phyloP scores from a whole-genome alignment of 2,329 filamentous ascomycete species.

The Cylindrodendrum hubeiense region DNA sequence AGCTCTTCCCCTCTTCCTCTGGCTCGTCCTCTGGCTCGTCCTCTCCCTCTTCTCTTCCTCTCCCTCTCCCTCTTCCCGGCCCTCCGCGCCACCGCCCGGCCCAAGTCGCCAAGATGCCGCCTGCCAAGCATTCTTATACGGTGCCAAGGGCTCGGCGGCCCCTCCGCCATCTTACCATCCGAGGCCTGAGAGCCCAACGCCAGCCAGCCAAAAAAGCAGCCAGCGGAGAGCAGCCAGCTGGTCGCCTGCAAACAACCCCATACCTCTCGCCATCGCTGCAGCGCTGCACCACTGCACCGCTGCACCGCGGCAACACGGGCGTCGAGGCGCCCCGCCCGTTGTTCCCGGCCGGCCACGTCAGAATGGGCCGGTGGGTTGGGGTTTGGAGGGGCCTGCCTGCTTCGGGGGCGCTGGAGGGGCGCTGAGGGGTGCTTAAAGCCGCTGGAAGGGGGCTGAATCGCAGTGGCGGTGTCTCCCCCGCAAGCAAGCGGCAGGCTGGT shows the following conservation, averaged over 20 bases:
- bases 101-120: slow-evolving; percentile 1
- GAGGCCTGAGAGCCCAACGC: neutral
- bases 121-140: slow-evolving; percentile 3
- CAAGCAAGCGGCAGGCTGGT: slow-evolving; percentile 20
- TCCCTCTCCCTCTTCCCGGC: slow-evolving; percentile 2
- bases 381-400: slow-evolving; percentile 1
- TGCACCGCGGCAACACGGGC: neutral
- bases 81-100: slow-evolving; percentile 18
- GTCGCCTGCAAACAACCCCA: neutral
- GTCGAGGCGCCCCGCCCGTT: neutral
- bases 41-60: neutral
- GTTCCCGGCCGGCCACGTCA: slow-evolving; percentile 22
- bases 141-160: neutral
- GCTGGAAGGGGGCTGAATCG: neutral
- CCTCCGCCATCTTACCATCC: neutral
- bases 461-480: slow-evolving; percentile 7
- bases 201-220: neutral
- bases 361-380: slow-evolving; percentile 25
- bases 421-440: neutral
- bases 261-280: neutral
- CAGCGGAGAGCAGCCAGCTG: neutral
- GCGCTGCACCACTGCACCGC: too few relatives aligned
- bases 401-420: too few relatives aligned
- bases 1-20: neutral
- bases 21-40: neutral